A percentile compares a stretch with the other conserved stretches of the same genome.
These are phyloP conservation scores for Cutaneotrichosporon spelunceum DNA, from an alignment of 1,284 basidiomycete genomes.

Conservation along the genomic window DNA sequence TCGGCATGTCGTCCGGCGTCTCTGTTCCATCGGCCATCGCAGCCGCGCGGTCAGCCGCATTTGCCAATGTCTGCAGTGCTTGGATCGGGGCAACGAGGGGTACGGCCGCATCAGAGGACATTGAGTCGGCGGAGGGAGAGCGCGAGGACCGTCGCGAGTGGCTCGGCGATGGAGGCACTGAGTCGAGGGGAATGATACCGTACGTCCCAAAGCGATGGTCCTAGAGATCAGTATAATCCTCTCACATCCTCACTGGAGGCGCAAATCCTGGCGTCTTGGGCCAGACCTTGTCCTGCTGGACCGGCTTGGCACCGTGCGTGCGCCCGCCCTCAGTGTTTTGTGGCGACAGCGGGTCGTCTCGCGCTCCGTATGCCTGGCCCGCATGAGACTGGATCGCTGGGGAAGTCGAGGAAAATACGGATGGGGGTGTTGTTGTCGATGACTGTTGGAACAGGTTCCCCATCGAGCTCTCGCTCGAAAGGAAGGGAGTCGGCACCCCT, in stretches of 20 bases:
- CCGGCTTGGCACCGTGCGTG: not conserved
- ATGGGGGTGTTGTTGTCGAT: constrained; percentile 36
- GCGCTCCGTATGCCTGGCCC: not conserved
- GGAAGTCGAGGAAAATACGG: constrained; percentile 19
- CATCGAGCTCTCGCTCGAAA: constrained; percentile 26
- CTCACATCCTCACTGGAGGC: constrained; percentile 61
- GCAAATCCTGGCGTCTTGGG: constrained; percentile 84
- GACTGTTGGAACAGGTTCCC: constrained; percentile 30
- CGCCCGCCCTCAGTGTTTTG: constrained; percentile 37
- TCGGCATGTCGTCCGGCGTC: constrained; percentile 3
- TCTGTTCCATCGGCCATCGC: constrained; percentile 27
- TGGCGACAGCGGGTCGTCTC: constrained; percentile 23
- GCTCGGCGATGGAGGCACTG: constrained; percentile 61
- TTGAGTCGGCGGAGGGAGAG: constrained; percentile 72
- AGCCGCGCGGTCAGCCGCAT: constrained; percentile 87
- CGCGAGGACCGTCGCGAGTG: constrained; percentile 36
- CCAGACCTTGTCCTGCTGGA: constrained; percentile 53
- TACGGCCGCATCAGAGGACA: constrained; percentile 63
- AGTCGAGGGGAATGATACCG: constrained; percentile 63
- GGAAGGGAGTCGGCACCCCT: constrained; percentile 24
- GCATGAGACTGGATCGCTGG: not conserved
- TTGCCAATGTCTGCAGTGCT: constrained; percentile 83
- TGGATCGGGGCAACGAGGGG: constrained; percentile 81
- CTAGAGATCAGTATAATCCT: constrained; percentile 49
- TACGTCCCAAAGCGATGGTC: constrained; percentile 86